Evolutionary conservation across 108 stramenopile species (phyloP).

Genomic region (Parietichytrium sp.): DNA sequence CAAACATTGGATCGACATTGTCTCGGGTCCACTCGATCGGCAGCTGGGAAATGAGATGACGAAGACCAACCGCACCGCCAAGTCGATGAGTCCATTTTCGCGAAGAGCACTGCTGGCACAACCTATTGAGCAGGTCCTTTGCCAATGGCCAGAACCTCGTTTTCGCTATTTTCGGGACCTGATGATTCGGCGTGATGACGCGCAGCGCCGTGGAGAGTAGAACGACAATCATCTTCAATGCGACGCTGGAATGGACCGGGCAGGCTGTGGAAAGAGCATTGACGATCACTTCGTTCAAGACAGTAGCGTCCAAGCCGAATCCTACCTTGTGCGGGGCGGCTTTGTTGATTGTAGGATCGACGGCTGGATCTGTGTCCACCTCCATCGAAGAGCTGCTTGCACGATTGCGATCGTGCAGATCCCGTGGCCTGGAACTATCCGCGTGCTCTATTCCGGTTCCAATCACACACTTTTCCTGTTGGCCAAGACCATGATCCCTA

Average conservation of each 20-base stretch:
- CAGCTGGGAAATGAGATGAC: neutral
- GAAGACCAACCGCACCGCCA: constrained; percentile 2
- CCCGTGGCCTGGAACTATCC: neutral
- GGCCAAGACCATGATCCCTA: too few relatives aligned
- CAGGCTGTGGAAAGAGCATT: neutral
- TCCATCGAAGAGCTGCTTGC: neutral
- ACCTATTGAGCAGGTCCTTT: too few relatives aligned
- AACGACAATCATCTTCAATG: neutral
- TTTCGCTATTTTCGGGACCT: too few relatives aligned
- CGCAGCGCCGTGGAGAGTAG: neutral
- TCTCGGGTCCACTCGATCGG: neutral
- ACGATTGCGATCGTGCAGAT: neutral
- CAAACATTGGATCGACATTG: neutral
- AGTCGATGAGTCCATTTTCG: constrained; percentile 3
- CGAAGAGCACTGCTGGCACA: too few relatives aligned
- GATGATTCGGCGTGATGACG: neutral
- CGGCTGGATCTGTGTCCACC: neutral
- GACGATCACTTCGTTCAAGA: neutral
- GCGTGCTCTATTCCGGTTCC: too few relatives aligned
- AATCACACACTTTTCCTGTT: too few relatives aligned
- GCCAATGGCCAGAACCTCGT: too few relatives aligned
- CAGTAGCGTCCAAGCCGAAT: neutral
- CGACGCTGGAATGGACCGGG: neutral
- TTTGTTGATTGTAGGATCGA: neutral
- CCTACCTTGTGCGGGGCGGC: neutral